phyloP scores from a whole-genome alignment of 345 rosid genomes.

The Aquilaria sinensis region DNA sequence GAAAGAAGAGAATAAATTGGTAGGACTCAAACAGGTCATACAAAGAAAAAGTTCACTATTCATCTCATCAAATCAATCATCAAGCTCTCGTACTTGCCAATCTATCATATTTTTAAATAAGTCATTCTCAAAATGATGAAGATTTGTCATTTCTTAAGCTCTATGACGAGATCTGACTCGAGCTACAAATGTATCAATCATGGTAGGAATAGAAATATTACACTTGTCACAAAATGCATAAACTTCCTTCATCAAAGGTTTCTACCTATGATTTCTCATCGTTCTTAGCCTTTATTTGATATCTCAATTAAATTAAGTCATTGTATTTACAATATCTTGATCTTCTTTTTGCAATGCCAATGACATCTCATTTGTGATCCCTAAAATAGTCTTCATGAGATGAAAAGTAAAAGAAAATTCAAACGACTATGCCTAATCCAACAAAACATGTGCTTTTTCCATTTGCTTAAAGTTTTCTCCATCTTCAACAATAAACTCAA shows the following conservation, averaged over 20 bases:
- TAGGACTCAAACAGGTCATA: too few relatives aligned
- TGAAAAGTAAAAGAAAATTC: background rate
- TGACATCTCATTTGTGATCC: background rate
- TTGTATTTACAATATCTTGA: background rate
- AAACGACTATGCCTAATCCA: background rate
- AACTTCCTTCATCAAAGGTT: background rate
- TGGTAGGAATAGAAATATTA: background rate
- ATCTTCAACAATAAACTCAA: background rate
- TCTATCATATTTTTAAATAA: too few relatives aligned
- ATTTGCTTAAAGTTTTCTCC: background rate
- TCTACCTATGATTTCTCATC: background rate
- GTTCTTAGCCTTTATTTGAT: background rate
- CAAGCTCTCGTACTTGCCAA: too few relatives aligned
- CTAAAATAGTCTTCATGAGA: background rate
- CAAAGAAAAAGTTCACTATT: too few relatives aligned
- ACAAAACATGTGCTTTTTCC: background rate
- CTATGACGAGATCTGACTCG: background rate
- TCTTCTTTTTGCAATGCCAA: too few relatives aligned
- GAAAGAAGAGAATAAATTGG: background rate
- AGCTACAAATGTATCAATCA: background rate
- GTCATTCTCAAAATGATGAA: too few relatives aligned
- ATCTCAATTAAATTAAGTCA: background rate
- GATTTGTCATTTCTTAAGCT: too few relatives aligned
- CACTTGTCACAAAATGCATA: background rate
- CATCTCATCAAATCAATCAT: too few relatives aligned